Evolutionary conservation across 805 yeast species (phyloP), one percentile per base, ranked within the genome.

Genomic region (Myxozyma melibiosi): DNA sequence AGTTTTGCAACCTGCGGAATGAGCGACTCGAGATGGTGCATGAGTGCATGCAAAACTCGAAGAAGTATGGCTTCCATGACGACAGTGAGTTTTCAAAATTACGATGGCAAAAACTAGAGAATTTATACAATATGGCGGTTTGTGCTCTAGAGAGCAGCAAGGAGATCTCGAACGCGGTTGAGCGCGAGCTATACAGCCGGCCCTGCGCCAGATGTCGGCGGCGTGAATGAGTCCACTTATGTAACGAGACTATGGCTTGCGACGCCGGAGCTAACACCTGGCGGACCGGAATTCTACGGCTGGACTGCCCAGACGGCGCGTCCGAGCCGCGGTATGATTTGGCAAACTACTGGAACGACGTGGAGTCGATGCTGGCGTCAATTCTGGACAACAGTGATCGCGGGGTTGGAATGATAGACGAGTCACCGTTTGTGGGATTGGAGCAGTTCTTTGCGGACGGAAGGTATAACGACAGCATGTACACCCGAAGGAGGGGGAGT

Each of bases 361-460:
- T 45, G 4, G 50, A 45, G 37, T 18, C 25, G 7, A 40, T 40
- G n/a, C 18, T 45, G 50, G 18, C 48, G 27, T 44, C 48, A 16
- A 44, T 44, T 13, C n/a, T 31, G 16, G 33, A 31, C 24, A 31
- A 7, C 40, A 30, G 22, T 4, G 27, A n/a, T n/a, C n/a, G n/a
- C n/a, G n/a, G 31, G 14, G 4, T 33, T 6, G 27, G 4, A 18
- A 13, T 33, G 11, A 11, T 14, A 13, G 28, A 6, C 14, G 50
- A 34, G 22, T 22, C 50, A 2, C 22, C 50, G 30, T 22, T 34
- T 22, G 33, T 14, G 11, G 20, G 50, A 9, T 33, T 45, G 9
- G 50, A 45, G 14, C 50, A 45, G 40, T 34, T 22, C 22, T 45
- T 45, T 22, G 22, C 41, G 6, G 41, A 45, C 20, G 40, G 14